Conservation (phyloP, 2,329 filamentous ascomycete genomes). For the Alternaria sp. region DNA sequence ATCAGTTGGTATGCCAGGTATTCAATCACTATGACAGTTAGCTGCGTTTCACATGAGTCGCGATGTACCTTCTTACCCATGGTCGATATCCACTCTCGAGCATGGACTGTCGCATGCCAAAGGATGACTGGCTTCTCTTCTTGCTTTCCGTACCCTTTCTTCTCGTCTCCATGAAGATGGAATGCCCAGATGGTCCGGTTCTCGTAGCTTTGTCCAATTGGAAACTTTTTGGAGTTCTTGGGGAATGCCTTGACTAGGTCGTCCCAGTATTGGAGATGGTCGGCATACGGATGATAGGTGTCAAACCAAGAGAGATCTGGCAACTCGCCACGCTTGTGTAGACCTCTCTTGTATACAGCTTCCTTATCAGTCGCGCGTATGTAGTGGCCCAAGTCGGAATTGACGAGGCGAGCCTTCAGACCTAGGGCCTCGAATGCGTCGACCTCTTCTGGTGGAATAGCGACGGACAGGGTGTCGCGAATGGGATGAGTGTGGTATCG, state of each 20-base stretch:
- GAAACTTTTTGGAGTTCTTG: conserved; percentile 36
- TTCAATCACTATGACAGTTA: conserved; percentile 28
- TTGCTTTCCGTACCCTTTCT: conserved; percentile 15
- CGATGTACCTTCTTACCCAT: conserved; percentile 21
- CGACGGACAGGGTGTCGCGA: conserved; percentile 37
- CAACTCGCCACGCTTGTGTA: conserved; percentile 41
- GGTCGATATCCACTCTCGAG: conserved; percentile 31
- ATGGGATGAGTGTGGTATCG: conserved; percentile 28
- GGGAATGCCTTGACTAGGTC: conserved; percentile 37
- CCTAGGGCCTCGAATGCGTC: conserved; percentile 47
- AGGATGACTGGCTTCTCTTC: conserved; percentile 40
- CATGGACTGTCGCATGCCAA: conserved; percentile 44
- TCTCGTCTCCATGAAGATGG: conserved; percentile 34
- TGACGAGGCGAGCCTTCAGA: conserved; percentile 50
- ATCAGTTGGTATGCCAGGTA: conserved; percentile 41
- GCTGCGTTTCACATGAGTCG: neutral
- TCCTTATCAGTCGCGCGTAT: conserved; percentile 42
- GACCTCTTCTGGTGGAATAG: conserved; percentile 50
- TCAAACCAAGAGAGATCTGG: conserved; percentile 50
- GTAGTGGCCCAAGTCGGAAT: conserved; percentile 53
- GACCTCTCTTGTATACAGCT: conserved; percentile 14
- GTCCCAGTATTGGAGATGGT: conserved; percentile 39
- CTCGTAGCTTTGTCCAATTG: conserved; percentile 38
- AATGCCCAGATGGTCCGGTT: conserved; percentile 39
- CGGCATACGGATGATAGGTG: conserved; percentile 40